Evolutionary conservation across 2,329 filamentous ascomycete genomes (phyloP), one percentile per base, ranked within the genome.

Genomic region (Fusarium pseudoanthophilum): DNA sequence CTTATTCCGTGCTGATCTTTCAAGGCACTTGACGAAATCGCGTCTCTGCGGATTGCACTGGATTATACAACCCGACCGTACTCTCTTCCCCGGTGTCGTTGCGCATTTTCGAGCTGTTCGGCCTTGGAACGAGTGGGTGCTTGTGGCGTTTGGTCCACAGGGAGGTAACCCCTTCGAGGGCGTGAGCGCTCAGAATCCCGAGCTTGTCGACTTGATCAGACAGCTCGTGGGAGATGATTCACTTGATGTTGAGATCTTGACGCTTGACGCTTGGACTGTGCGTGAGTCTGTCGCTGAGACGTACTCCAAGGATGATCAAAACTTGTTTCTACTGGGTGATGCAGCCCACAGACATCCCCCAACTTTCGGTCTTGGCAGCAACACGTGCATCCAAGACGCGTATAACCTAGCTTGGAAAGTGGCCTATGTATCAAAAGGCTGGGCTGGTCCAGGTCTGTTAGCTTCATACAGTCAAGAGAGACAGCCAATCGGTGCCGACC

Each of bases 271-370:
- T 34, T 51, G 30, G 48, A 34, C 48, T 14, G 30, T 51, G 1
- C 30, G 48, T 0, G 30, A 34, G 0, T 34, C 30, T 0, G 48
- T 51, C 5, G 48, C 48, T 8, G 21, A 24, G 5, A 10, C 16
- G 0, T 51, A 34, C 30, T 51, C 30, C 0, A 51, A 51, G 3
- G 15, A 34, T 2, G 21, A 11, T 2, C 11, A 20, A 2, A 34
- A 0, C 8, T 18, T 32, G 28, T 49, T 49, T 6, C 48, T 34
- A 3, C 21, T 51, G 0, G 30, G 48, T 20, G 48, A 51, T 32
- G 46, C 46, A 1, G 46, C 28, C 0, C 46, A 32, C 28, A 32
- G 46, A 49, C 46, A 49, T 32, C 46, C 21, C 0, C 46, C 46
- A 1, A 49, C 7, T 2, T 32, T 32, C 7, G 28, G 46, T 0